Percentiles rank a stretch among this genome's conserved stretches.
These are phyloP conservation scores for Fusarium foetens DNA, from an alignment of 2,329 filamentous ascomycete species.

Conservation along the genomic window DNA sequence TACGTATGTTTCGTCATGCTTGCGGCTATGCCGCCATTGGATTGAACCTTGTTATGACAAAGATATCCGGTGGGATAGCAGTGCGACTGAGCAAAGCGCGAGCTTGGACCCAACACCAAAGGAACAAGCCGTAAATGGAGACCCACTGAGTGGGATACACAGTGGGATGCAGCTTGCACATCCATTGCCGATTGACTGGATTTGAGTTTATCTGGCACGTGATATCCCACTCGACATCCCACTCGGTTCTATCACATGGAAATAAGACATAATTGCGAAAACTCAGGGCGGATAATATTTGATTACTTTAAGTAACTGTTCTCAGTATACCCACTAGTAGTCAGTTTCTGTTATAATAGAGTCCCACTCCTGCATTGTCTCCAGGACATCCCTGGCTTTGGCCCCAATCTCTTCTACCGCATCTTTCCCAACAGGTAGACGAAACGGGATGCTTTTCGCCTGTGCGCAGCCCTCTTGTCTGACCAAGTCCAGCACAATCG, in stretches of 20 bases:
- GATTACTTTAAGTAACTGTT: not conserved
- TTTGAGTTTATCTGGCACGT: not conserved
- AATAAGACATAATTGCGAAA: not conserved
- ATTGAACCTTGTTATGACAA: not conserved
- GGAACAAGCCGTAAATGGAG: not conserved
- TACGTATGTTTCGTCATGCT: not conserved
- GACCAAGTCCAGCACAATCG: slow-evolving; percentile 8
- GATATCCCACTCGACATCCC: not conserved
- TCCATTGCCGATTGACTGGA: accelerated
- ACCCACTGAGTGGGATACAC: not conserved
- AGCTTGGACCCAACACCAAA: not conserved
- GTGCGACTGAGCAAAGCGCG: not conserved
- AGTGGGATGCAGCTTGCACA: not conserved
- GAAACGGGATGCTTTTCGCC: slow-evolving; percentile 14
- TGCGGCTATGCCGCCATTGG: not conserved
- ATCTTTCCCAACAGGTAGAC: slow-evolving; percentile 48
- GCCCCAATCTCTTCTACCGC: slow-evolving; percentile 36
- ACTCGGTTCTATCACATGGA: not conserved
- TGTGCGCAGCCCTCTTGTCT: not conserved
- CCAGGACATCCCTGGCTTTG: slow-evolving; percentile 38
- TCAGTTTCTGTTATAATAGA: slow-evolving; percentile 40
- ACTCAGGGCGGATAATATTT: not conserved
- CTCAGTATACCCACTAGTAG: not conserved
- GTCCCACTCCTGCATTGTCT: slow-evolving; percentile 39
- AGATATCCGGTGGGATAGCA: not conserved